Conservation (phyloP, 257 asterid species). For the Ilex aquifolium region DNA sequence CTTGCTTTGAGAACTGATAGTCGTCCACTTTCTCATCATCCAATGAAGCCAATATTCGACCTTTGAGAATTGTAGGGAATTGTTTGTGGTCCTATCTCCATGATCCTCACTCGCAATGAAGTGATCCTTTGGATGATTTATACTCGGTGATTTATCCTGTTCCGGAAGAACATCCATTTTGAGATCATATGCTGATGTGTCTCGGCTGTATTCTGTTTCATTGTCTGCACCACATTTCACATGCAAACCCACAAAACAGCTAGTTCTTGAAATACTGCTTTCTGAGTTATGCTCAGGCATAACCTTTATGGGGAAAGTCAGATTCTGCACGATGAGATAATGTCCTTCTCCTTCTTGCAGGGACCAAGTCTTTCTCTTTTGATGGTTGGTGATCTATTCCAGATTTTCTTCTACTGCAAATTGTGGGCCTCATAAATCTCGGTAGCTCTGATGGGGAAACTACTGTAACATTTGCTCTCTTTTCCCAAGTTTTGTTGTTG, state of each 20-base stretch:
- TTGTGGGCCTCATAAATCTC: slow-evolving; percentile 21
- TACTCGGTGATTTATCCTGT: slow-evolving; percentile 1
- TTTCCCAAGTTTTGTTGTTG: neutral
- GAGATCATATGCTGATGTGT: slow-evolving; percentile 6
- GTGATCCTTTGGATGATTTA: slow-evolving; percentile 1
- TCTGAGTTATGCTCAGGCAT: slow-evolving; percentile 12
- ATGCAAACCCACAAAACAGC: slow-evolving; percentile 8
- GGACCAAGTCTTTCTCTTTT: slow-evolving; percentile 4
- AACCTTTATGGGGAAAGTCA: slow-evolving; percentile 7
- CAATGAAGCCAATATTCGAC: slow-evolving; percentile 16
- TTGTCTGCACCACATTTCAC: slow-evolving; percentile 5
- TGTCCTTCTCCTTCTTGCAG: slow-evolving; percentile 9
- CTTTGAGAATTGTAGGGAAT: slow-evolving; percentile 9
- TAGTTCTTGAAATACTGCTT: slow-evolving; percentile 14
- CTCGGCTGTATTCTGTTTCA: slow-evolving; percentile 15
- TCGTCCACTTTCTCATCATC: neutral
- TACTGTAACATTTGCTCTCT: neutral
- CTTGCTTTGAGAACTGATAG: neutral
- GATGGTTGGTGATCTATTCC: slow-evolving; percentile 1
- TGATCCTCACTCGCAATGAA: slow-evolving; percentile 3
- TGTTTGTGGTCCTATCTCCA: neutral
- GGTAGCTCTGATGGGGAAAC: slow-evolving; percentile 10
- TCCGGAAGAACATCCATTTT: slow-evolving; percentile 3
- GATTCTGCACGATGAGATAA: slow-evolving; percentile 12
- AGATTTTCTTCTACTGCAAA: slow-evolving; percentile 13